Percentiles rank a stretch among this genome's conserved stretches.
phyloP scores from a whole-genome alignment of 148 eudicot species.

The Hydrangea macrophylla region DNA sequence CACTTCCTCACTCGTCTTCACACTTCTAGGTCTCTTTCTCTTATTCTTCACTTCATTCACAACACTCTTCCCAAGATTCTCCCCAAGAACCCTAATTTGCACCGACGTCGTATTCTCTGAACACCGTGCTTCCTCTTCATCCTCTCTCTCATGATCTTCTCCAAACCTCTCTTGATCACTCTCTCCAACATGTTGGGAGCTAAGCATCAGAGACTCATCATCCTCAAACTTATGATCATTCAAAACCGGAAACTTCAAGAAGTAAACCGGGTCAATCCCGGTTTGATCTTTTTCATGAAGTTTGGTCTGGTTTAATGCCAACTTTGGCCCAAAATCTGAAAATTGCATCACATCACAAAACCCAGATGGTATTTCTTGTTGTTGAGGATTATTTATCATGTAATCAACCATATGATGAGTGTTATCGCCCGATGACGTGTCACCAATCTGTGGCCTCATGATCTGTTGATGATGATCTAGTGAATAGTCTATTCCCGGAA shows the following conservation, averaged over 20 bases:
- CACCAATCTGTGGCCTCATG: constrained; percentile 16
- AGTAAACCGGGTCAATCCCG: constrained; percentile 52
- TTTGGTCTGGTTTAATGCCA: constrained; percentile 46
- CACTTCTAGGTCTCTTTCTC: constrained; percentile 78
- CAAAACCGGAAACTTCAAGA: constrained; percentile 70
- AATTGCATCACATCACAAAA: constrained; percentile 78
- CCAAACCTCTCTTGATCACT: constrained; percentile 6
- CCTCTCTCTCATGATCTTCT: constrained; percentile 18
- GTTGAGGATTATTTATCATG: constrained; percentile 36
- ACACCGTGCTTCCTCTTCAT: constrained; percentile 18
- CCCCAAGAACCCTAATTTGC: constrained; percentile 23
- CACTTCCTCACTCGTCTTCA: constrained; percentile 84
- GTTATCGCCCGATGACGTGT: constrained; percentile 20
- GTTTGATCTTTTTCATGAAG: constrained; percentile 22
- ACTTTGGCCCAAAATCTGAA: constrained; percentile 83
- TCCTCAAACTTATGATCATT: constrained; percentile 38
- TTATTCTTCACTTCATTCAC: constrained; percentile 44
- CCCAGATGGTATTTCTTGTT: constrained; percentile 17
- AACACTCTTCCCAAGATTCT: constrained; percentile 27
- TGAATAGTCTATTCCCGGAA: constrained; percentile 25
- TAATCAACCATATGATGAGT: constrained; percentile 40
- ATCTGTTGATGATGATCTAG: constrained; percentile 26
- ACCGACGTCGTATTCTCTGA: constrained; percentile 16
- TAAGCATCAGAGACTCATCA: constrained; percentile 21
- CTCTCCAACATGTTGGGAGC: constrained; percentile 8